phyloP scores from a whole-genome alignment of 2,329 filamentous ascomycete species.

The Fusarium abutilonis region DNA sequence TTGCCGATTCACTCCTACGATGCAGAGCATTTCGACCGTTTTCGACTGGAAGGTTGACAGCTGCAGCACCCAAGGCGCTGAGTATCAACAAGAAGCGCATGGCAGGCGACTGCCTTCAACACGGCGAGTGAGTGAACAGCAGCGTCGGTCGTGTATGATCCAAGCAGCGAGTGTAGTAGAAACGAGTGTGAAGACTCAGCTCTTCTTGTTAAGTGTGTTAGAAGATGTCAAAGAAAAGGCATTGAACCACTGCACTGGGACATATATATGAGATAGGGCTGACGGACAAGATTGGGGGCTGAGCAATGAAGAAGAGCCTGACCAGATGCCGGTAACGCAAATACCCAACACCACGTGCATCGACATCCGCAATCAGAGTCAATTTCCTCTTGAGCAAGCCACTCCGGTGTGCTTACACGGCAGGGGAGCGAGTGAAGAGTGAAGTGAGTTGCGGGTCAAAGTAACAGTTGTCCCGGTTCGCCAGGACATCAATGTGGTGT shows the following conservation, averaged over 20 bases:
- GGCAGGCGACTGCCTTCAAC: slow-evolving; percentile 9
- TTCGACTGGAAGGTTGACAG: slow-evolving; percentile 25
- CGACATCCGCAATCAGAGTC: slow-evolving; percentile 24
- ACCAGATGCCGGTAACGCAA: slow-evolving; percentile 25
- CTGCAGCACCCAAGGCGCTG: slow-evolving; percentile 35
- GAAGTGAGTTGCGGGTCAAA: slow-evolving; percentile 17
- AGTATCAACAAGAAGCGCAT: slow-evolving; percentile 42
- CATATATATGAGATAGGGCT: slow-evolving; percentile 35
- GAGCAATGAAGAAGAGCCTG: slow-evolving; percentile 37
- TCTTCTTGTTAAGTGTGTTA: slow-evolving; percentile 18
- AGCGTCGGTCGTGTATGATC: slow-evolving; percentile 8
- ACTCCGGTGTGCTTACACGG: slow-evolving; percentile 20
- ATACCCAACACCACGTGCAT: slow-evolving; percentile 25
- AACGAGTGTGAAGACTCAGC: slow-evolving; percentile 26
- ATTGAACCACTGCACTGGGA: slow-evolving; percentile 11
- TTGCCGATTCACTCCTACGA: slow-evolving; percentile 21
- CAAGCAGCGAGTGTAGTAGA: slow-evolving; percentile 32
- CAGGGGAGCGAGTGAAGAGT: slow-evolving; percentile 21
- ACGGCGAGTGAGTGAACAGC: slow-evolving; percentile 22
- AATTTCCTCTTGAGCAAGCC: slow-evolving; percentile 32
- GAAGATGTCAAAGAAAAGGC: slow-evolving; percentile 8
- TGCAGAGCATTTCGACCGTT: slow-evolving; percentile 10
- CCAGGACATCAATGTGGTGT: slow-evolving; percentile 22
- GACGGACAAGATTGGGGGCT: slow-evolving; percentile 35
- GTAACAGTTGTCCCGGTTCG: slow-evolving; percentile 13